Evolutionary conservation across 2,329 filamentous ascomycete species (phyloP), one percentile per base, ranked within the genome.

Genomic region (Orbilia quercus): DNA sequence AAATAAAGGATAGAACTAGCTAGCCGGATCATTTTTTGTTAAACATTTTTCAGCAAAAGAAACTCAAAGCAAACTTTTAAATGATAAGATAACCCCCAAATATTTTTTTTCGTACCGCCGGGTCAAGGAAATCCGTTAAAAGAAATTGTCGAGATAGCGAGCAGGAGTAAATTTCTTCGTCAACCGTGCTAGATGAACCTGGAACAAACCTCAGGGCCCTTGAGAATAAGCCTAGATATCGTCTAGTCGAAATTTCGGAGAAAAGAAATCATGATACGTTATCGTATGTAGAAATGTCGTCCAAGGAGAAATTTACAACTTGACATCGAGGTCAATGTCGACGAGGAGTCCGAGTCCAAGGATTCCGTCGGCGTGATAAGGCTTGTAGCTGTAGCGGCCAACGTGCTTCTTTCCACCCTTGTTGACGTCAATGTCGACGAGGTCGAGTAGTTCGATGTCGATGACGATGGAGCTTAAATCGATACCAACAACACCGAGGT

Each of bases 1-100:
- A n/a, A n/a, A n/a, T n/a, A 40, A 69, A 69, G 47, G 55, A 69
- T 60, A 57, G 62, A 66, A 58, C 62, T 60, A 69, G 64, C 64
- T 54, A 60, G 54, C 40, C 54, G n/a, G 45, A 60, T 47, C 54
- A 66, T 36, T 48, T 60, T 48, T 63, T 53, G 22, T 14, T 40
- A 48, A 18, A 66, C 63, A 57, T 57, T 57, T 57, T 57, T 36
- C 58, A 44, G 53, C 44, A 58, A 60, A 25, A 53, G 59, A 57
- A 22, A 60, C 20, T 36, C 57, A 53, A 60, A 25, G 23, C 14
- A 57, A 58, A 51, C 25, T 42, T 55, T 60, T 60, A 18, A 38
- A 60, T 69, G 40, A 67, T 53, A 67, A 34, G 36, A 40, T 51
- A 45, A 40, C 38, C 48, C 54, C 14, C 25, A 48, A 57, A 45